Percentiles rank a stretch among this genome's conserved stretches.
phyloP scores from a whole-genome alignment of 441 rosid species.

The Croton laevigatus region DNA sequence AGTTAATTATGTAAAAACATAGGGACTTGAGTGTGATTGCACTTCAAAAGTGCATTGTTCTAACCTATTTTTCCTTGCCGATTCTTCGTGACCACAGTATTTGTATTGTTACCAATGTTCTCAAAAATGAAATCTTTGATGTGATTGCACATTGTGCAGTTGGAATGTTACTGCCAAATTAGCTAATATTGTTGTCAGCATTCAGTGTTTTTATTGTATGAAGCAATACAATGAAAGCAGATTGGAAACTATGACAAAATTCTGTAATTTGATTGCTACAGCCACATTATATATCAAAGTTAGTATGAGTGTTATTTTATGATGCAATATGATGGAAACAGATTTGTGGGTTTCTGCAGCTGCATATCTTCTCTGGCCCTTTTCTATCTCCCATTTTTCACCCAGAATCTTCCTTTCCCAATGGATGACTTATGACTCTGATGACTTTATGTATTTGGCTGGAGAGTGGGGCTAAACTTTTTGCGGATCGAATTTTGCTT shows the following conservation, averaged over 20 bases:
- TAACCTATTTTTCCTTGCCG: not conserved
- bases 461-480: not conserved
- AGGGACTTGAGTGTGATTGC: not conserved
- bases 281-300: not conserved
- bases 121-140: not conserved
- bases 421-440: not conserved
- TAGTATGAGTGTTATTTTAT: not conserved
- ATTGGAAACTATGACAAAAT: too few relatives aligned
- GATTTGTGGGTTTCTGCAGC: not conserved
- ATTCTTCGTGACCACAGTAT: not conserved
- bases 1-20: too few relatives aligned
- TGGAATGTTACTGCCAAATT: not conserved
- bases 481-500: not conserved
- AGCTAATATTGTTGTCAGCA: not conserved
- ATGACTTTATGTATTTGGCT: not conserved
- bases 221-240: too few relatives aligned
- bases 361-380: not conserved
- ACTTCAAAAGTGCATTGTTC: not conserved
- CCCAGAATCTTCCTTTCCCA: not conserved
- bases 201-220: too few relatives aligned
- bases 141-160: constrained; percentile 6
- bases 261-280: not conserved
- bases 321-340: not conserved
- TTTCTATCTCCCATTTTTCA: not conserved
- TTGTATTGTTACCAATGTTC: not conserved